Evolutionary conservation across 768 basidiomycete species (phyloP).

Genomic region (Boletus speciosus): DNA sequence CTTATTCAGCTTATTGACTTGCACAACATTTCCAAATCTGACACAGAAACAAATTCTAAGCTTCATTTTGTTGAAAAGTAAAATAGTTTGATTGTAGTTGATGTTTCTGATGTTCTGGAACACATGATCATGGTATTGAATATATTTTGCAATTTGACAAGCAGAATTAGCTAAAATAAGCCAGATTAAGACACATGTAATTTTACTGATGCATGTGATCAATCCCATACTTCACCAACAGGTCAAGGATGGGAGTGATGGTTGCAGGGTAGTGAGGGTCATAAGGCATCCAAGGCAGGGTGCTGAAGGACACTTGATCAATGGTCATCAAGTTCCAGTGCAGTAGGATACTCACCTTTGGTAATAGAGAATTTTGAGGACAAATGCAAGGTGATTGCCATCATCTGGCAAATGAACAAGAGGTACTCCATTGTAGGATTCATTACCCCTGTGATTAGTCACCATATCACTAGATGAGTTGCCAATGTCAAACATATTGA

Average conservation of each 20-base stretch:
- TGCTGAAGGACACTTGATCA: background rate
- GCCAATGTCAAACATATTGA: slow-evolving; percentile 6
- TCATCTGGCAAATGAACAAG: slow-evolving; percentile 7
- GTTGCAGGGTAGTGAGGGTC: background rate
- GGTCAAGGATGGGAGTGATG: slow-evolving; percentile 6
- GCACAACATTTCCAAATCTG: too few species aligned
- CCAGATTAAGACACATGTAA: too few species aligned
- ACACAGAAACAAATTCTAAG: too few species aligned
- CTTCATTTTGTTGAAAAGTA: too few species aligned
- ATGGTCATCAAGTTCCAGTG: background rate
- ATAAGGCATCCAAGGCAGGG: slow-evolving; percentile 4
- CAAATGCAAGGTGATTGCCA: slow-evolving; percentile 3
- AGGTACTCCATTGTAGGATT: slow-evolving; percentile 3
- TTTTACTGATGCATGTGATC: background rate
- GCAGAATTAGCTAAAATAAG: too few species aligned
- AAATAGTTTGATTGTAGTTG: too few species aligned
- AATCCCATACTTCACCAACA: slow-evolving; percentile 12
- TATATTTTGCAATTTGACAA: too few species aligned
- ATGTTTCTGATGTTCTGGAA: too few species aligned
- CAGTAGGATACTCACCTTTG: slow-evolving; percentile 2
- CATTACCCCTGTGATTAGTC: background rate
- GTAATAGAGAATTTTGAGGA: slow-evolving; percentile 11
- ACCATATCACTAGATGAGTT: background rate
- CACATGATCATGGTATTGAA: too few species aligned
- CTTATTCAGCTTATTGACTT: too few species aligned